These are phyloP conservation scores for Colletotrichum karsti DNA, from an alignment of 2,329 filamentous ascomycete genomes.

Conservation along the genomic window DNA sequence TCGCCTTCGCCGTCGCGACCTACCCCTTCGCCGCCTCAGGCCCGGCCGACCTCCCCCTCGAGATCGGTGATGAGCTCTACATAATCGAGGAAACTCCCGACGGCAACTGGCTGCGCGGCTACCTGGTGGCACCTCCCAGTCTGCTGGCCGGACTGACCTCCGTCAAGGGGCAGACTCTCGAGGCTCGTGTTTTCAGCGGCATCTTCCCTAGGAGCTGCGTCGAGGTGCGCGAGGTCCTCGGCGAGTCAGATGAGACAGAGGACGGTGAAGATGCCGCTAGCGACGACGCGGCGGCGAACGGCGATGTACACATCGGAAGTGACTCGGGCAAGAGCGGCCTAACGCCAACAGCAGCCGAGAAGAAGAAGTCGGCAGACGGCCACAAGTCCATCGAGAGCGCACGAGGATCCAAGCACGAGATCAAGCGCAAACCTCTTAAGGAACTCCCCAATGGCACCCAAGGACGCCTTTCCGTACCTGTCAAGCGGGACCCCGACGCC, in stretches of 20 bases:
- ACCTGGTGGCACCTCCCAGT: conserved; percentile 93
- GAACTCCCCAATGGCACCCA: conserved; percentile 49
- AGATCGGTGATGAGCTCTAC: conserved; percentile 98
- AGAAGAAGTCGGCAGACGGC: conserved; percentile 42
- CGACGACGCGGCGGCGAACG: conserved; percentile 12
- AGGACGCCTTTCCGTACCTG: conserved; percentile 54
- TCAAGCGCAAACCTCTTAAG: conserved; percentile 32
- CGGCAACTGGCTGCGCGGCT: conserved; percentile 93
- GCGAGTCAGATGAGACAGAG: conserved; percentile 70
- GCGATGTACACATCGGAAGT: conserved; percentile 38
- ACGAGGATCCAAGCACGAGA: conserved; percentile 26
- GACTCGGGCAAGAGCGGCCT: conserved; percentile 66
- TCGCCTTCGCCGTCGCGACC: conserved; percentile 96
- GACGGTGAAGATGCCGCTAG: conserved; percentile 46
- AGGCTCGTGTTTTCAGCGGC: conserved; percentile 97
- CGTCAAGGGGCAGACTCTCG: conserved; percentile 89
- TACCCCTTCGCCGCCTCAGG: conserved; percentile 91
- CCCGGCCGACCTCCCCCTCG: conserved; percentile 91
- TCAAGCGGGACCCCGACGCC: conserved; percentile 69
- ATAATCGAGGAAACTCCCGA: conserved; percentile 97
- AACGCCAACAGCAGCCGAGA: conserved; percentile 44
- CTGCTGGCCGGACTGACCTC: conserved; percentile 91
- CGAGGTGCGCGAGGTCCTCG: conserved; percentile 91
- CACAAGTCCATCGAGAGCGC: conserved; percentile 35
- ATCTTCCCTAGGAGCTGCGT: conserved; percentile 97